Percentiles rank a stretch among this genome's conserved stretches.
These are phyloP conservation scores for Penicillium lividum DNA, from an alignment of 495 filamentous ascomycete genomes.

Conservation along the genomic window DNA sequence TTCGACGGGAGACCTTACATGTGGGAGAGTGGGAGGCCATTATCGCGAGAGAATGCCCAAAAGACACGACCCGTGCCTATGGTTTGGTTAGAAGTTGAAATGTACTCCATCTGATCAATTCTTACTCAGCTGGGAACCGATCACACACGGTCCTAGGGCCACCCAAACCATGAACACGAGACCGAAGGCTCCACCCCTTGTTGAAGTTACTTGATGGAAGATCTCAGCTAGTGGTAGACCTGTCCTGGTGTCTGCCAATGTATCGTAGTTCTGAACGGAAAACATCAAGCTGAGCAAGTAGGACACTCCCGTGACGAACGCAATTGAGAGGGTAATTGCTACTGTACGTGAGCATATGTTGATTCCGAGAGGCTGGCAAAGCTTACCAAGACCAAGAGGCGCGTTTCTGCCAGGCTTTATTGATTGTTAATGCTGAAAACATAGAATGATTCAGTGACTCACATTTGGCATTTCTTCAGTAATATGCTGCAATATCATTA, in stretches of 20 bases:
- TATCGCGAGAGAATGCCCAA: conserved; percentile 76
- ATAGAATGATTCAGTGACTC: conserved; percentile 29
- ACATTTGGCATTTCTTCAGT: conserved; percentile 73
- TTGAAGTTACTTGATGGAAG: conserved; percentile 71
- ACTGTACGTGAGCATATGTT: conserved; percentile 17
- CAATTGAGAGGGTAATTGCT: conserved; percentile 45
- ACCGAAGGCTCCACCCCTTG: conserved; percentile 53
- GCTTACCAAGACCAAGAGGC: conserved; percentile 33
- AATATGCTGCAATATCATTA: conserved; percentile 55
- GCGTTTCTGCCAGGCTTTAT: conserved; percentile 33
- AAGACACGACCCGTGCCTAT: conserved; percentile 62
- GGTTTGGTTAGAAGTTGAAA: conserved; percentile 20
- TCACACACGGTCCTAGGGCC: conserved; percentile 38
- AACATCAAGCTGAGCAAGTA: conserved; percentile 50
- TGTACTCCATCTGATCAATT: not conserved
- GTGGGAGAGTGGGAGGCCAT: conserved; percentile 41
- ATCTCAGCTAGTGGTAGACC: conserved; percentile 72
- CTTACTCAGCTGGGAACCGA: conserved; percentile 55
- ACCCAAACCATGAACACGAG: conserved; percentile 65
- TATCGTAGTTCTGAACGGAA: conserved; percentile 44
- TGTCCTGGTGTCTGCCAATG: conserved; percentile 38
- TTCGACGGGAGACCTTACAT: conserved; percentile 18
- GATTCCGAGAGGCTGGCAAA: not conserved
- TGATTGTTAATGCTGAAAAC: conserved; percentile 9
- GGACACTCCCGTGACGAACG: conserved; percentile 44